phyloP scores from a whole-genome alignment of 2,329 filamentous ascomycete species.

The Cephalotrichum gorgonifer region DNA sequence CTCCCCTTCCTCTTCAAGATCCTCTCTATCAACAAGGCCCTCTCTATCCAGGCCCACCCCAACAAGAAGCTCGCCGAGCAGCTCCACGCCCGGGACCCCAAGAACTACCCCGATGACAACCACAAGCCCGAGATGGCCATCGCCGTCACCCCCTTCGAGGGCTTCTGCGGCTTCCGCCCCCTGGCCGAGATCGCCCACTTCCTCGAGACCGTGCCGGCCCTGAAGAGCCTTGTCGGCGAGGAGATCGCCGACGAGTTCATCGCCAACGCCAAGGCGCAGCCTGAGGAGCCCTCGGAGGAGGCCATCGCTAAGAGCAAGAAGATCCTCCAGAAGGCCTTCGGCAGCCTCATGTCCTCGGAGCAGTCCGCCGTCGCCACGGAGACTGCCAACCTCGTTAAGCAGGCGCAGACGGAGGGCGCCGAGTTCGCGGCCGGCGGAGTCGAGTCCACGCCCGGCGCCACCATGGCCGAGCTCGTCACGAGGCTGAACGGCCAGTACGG shows the following conservation, averaged over 20 bases:
- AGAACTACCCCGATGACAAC: slow-evolving; percentile 98
- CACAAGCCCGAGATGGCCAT: slow-evolving; percentile 99
- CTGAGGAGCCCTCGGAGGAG: slow-evolving; percentile 33
- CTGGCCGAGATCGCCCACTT: slow-evolving; percentile 81
- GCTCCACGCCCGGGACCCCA: slow-evolving; percentile 74
- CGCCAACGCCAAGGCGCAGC: slow-evolving; percentile 24
- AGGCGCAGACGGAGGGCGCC: slow-evolving; percentile 56
- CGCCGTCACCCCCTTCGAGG: slow-evolving; percentile 91
- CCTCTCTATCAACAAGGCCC: slow-evolving; percentile 85
- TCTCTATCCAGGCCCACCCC: slow-evolving; percentile 94
- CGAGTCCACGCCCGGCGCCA: slow-evolving; percentile 54
- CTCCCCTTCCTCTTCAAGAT: slow-evolving; percentile 98
- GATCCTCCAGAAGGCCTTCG: slow-evolving; percentile 65
- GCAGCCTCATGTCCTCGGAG: slow-evolving; percentile 68
- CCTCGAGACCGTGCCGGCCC: slow-evolving; percentile 43
- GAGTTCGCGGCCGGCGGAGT: slow-evolving; percentile 69
- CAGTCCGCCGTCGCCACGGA: slow-evolving; percentile 44
- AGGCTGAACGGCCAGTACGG: slow-evolving; percentile 79
- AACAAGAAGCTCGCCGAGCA: slow-evolving; percentile 87
- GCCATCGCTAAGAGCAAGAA: slow-evolving; percentile 54
- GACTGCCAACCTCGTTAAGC: slow-evolving; percentile 57
- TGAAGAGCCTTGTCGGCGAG: slow-evolving; percentile 58
- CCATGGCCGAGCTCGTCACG: slow-evolving; percentile 65
- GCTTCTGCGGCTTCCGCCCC: slow-evolving; percentile 89
- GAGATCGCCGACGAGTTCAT: slow-evolving; percentile 48